Evolutionary conservation across 106 monocot genomes (phyloP), one percentile per base, ranked within the genome.

Genomic region (Gastrodia elata): DNA sequence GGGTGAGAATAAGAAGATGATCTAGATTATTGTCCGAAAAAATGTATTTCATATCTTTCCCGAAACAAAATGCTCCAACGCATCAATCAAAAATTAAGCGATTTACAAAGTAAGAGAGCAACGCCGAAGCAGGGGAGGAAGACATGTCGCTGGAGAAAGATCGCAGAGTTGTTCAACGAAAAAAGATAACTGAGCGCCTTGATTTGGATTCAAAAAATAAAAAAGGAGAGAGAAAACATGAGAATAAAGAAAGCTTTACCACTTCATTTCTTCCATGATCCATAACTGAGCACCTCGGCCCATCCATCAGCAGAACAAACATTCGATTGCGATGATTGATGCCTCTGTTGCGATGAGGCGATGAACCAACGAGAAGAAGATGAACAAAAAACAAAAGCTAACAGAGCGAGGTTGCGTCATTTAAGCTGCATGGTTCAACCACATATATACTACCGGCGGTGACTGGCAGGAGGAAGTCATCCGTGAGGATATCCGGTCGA

Each of bases 181-280:
- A 44, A 44, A 44, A 44, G 43, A 44, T 11, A 61, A 32, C 27
- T 59, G 0, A 44, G 13, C 30, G 61, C 32, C 61, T 33, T 11
- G 61, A 61, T 13, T 59, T 13, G 2, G 11, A 30, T 2, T 61
- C 32, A 13, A 13, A 30, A 32, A 14, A 14, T 4, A 1, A 61
- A 14, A 61, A 5, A 61, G 22, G 32, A 32, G 13, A 61, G 30
- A 32, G 32, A 24, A 14, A 61, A 61, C 3, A 14, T 11, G 22
- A 61, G 61, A 3, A 32, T 15, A 61, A 13, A 33, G 32, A 13
- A 32, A 61, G 30, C 20, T 61, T 61, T 32, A 61, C 61, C 11
- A 32, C 61, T 61, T 61, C 61, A 32, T 61, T 32, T 61, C 30
- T 32, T 30, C 61, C 61, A 24, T 61, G 61, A 61, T 61, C 27